Conservation (phyloP, 371 early-diverging fungal species). For the Funneliformis caledonium region DNA sequence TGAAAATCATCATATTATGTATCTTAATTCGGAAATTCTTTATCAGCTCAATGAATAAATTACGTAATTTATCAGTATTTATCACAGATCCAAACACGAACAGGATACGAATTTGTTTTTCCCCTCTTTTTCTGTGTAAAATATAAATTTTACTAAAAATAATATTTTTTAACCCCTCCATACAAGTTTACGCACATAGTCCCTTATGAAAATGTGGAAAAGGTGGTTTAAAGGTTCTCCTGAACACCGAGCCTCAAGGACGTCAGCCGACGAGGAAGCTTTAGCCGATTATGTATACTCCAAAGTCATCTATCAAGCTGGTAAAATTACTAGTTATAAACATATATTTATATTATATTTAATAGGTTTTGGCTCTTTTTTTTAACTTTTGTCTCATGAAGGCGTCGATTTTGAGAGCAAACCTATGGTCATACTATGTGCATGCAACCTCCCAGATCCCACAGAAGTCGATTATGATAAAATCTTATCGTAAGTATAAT, state of each 20-base stretch:
- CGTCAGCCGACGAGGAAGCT: constrained; percentile 33
- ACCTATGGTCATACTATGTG: constrained; percentile 81
- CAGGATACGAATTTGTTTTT: not conserved
- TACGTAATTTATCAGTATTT: too few relatives aligned
- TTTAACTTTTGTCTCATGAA: constrained; percentile 42
- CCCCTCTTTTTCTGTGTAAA: not conserved
- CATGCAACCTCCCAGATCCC: constrained; percentile 83
- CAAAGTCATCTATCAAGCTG: constrained; percentile 40
- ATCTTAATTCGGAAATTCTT: too few relatives aligned
- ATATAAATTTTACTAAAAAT: not conserved
- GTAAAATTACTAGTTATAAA: constrained; percentile 8
- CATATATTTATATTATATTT: not conserved
- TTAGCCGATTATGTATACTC: constrained; percentile 38
- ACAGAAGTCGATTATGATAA: constrained; percentile 76
- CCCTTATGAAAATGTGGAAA: constrained; percentile 21
- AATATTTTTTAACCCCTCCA: not conserved
- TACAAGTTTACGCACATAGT: not conserved
- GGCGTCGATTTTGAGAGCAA: constrained; percentile 85
- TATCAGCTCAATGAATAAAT: too few relatives aligned
- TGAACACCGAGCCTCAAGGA: not conserved
- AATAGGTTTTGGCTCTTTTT: constrained; percentile 19
- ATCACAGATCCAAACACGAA: too few relatives aligned
- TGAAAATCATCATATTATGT: too few relatives aligned
- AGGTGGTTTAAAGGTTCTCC: not conserved
- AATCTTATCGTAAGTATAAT: constrained; percentile 64